Conservation (phyloP, 2,329 filamentous ascomycete genomes). For the Pestalotiopsis sp. region DNA sequence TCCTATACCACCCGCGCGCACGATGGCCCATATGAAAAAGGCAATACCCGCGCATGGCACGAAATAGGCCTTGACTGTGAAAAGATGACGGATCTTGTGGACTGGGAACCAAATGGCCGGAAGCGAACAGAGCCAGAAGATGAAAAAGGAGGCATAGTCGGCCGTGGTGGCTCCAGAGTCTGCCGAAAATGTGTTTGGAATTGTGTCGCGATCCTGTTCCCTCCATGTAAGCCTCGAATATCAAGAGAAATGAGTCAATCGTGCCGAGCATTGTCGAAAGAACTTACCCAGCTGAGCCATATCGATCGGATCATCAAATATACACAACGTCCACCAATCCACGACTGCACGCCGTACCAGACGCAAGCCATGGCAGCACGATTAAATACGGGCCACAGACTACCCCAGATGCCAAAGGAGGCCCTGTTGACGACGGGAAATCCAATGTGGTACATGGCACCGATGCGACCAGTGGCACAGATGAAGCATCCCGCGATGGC, state of each 20-base stretch:
- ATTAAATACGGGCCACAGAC: conserved; percentile 86
- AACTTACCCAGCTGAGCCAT: conserved; percentile 67
- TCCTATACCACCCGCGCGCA: conserved; percentile 76
- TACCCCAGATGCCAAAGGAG: conserved; percentile 88
- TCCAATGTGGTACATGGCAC: conserved; percentile 84
- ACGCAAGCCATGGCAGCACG: conserved; percentile 85
- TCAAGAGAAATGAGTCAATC: neutral
- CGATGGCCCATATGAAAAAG: conserved; percentile 81
- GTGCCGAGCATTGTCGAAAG: neutral
- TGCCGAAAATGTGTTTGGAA: conserved; percentile 67
- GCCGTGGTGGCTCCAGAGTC: conserved; percentile 72
- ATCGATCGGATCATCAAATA: conserved; percentile 88
- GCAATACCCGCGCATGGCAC: conserved; percentile 81
- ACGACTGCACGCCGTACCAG: conserved; percentile 85
- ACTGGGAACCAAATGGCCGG: conserved; percentile 90
- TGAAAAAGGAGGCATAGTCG: conserved; percentile 79
- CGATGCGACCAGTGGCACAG: conserved; percentile 78
- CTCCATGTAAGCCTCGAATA: neutral
- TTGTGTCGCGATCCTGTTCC: conserved; percentile 47
- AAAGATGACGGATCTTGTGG: conserved; percentile 84
- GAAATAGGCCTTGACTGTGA: conserved; percentile 86
- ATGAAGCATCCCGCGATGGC: conserved; percentile 76
- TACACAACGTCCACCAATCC: conserved; percentile 83
- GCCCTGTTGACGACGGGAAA: conserved; percentile 80
- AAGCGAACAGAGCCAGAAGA: conserved; percentile 81